phyloP scores from a whole-genome alignment of 169 alveolate species.

The Eimeria praecox region DNA sequence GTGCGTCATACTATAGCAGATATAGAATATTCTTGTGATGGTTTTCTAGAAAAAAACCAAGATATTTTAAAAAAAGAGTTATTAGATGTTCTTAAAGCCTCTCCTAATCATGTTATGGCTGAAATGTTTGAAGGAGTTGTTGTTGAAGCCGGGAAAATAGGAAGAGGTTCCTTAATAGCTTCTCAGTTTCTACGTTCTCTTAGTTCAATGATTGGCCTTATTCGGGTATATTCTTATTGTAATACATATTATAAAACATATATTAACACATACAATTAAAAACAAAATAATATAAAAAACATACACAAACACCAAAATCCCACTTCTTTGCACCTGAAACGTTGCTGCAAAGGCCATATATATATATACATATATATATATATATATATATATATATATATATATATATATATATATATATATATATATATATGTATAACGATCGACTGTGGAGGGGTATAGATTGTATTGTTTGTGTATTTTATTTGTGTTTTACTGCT shows the following conservation, averaged over 20 bases:
- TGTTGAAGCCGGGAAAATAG: constrained; percentile 91
- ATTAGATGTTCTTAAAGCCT: constrained; percentile 82
- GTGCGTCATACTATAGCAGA: constrained; percentile 94
- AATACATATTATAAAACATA: too few relatives aligned
- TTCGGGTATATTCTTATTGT: constrained; percentile 82
- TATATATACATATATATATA: too few relatives aligned
- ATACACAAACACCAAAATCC: too few relatives aligned
- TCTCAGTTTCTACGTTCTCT: constrained; percentile 92
- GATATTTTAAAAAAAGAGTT: constrained; percentile 92
- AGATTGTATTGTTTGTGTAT: neutral
- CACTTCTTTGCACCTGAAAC: too few relatives aligned
- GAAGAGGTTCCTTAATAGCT: constrained; percentile 93
- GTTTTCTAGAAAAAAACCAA: constrained; percentile 92
- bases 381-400: neutral
- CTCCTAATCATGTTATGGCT: constrained; percentile 87
- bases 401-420: too few relatives aligned
- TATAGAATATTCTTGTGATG: constrained; percentile 90
- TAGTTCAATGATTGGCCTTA: constrained; percentile 89
- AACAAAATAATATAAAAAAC: too few relatives aligned
- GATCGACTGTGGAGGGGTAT: too few relatives aligned
- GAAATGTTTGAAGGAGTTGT: constrained; percentile 88
- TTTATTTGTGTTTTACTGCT: neutral
- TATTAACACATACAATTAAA: too few relatives aligned
- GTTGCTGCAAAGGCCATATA: too few relatives aligned
- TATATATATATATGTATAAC: too few relatives aligned